Evolutionary conservation across 805 yeast species (phyloP), one percentile per base, ranked within the genome.

Genomic region (Yarrowia hollandica): DNA sequence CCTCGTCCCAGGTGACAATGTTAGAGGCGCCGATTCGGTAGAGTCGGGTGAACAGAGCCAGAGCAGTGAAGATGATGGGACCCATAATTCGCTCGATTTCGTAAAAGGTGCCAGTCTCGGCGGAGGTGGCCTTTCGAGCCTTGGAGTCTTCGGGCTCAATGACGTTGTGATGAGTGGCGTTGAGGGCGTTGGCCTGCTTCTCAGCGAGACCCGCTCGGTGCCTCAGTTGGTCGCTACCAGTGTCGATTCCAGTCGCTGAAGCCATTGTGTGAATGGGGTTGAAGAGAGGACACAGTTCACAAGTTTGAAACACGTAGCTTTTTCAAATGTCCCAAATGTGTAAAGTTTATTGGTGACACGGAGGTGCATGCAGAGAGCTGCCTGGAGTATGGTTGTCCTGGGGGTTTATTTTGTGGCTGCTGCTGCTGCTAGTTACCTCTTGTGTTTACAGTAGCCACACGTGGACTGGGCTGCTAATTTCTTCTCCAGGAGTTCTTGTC

Each of bases 1-100:
- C 97, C 71, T 90, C 97, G 74, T 90, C 97, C 97, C 97, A 91
- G 46, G 89, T 90, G 30, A 91, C 96, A 59, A 76, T 73, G 59
- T 81, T 76, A 63, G 88, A 84, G 56, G 77, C 75, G 50, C 89
- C 89, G 67, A 90, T 87, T 62, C 79, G 79, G 74, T 88, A 84
- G 71, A 88, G 62, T 16, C 75, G 68, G 22, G 73, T 66, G 58
- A 68, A 79, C 63, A 89, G 82, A 4, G 96, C 82, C 68, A 95
- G 92, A 11, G 50, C 61, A 10, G 68, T 66, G 62, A 66, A 65
- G 21, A 65, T 22, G 39, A 66, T 57, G 16, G 68, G 68, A 18
- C 58, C 58, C 19, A 52, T n/a, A 15, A 52, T 52, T 26, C 44
- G 42, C 35, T 52, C 58, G 21, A 52, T 52, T 23, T 52, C 58